A percentile compares a stretch with the other conserved stretches of the same genome.
These are phyloP conservation scores for Arctium minus DNA, from an alignment of 129 eudicot genomes.

Conservation along the genomic window DNA sequence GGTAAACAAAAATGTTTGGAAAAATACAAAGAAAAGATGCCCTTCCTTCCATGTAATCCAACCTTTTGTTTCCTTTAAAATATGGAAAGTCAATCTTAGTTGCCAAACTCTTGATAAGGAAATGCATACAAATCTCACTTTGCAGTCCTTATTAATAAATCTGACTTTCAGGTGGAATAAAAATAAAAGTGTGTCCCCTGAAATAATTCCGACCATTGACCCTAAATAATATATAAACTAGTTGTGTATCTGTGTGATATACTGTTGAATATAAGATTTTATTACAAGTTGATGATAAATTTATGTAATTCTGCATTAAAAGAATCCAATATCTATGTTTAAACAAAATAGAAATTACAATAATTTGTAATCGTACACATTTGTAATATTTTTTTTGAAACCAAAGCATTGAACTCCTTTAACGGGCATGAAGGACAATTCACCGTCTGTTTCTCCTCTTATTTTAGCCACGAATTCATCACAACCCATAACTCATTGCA, in stretches of 20 bases:
- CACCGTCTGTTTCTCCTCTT: neutral
- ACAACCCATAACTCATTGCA: neutral
- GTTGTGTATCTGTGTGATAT: neutral
- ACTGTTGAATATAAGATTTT: no score
- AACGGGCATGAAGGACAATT: neutral
- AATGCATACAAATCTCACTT: conserved; percentile 35
- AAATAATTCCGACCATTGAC: neutral
- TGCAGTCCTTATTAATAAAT: conserved; percentile 31
- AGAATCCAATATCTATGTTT: neutral
- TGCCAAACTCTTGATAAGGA: conserved; percentile 5
- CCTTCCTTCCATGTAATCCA: conserved; percentile 21
- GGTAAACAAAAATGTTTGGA: neutral
- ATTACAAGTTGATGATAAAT: neutral
- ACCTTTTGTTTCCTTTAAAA: neutral
- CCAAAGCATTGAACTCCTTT: neutral
- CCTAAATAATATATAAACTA: neutral
- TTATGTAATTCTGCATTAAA: neutral
- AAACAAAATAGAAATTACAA: neutral
- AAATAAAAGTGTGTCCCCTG: neutral
- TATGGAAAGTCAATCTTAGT: conserved; percentile 25
- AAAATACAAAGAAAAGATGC: conserved; percentile 5
- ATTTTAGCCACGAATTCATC: neutral
- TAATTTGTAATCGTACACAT: neutral
- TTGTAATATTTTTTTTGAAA: no score
- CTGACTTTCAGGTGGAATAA: conserved; percentile 10